Evolutionary conservation across 805 yeast species (phyloP).

Genomic region (Kodamaea laetipori): DNA sequence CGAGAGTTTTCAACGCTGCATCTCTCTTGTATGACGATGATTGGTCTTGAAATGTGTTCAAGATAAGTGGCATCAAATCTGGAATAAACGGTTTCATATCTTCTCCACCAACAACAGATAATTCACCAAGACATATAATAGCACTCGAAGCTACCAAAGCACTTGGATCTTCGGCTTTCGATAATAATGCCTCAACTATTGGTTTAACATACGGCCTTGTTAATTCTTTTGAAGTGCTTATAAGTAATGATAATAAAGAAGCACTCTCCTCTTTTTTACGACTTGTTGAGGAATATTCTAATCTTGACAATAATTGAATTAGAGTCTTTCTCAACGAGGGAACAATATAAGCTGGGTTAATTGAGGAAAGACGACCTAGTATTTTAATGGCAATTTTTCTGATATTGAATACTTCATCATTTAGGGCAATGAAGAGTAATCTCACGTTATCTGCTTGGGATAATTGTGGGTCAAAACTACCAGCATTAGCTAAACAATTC

Average conservation of each 20-base stretch:
- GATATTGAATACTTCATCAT: conserved; percentile 86
- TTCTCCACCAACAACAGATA: conserved; percentile 86
- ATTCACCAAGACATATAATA: conserved; percentile 83
- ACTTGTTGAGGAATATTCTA: conserved; percentile 78
- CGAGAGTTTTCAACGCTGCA: conserved; percentile 84
- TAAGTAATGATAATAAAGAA: conserved; percentile 66
- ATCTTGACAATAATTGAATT: conserved; percentile 79
- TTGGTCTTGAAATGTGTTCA: conserved; percentile 90
- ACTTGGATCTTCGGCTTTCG: conserved; percentile 69
- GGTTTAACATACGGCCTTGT: conserved; percentile 90
- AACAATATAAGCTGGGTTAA: conserved; percentile 93
- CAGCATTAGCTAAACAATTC: conserved; percentile 58
- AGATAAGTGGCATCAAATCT: conserved; percentile 80
- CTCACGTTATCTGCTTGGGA: conserved; percentile 93
- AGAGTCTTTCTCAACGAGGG: conserved; percentile 88
- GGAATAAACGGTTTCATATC: conserved; percentile 72
- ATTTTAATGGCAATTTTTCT: conserved; percentile 75
- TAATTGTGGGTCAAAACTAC: conserved; percentile 83
- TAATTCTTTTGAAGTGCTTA: conserved; percentile 76
- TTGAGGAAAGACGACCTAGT: conserved; percentile 79
- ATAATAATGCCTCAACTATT: conserved; percentile 77
- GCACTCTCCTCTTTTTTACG: conserved; percentile 86
- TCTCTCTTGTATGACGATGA: conserved; percentile 85
- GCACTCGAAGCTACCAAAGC: conserved; percentile 87
- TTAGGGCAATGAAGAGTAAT: conserved; percentile 80